Conservation (phyloP, 305 asterid species). For the Solanum hybrid region DNA sequence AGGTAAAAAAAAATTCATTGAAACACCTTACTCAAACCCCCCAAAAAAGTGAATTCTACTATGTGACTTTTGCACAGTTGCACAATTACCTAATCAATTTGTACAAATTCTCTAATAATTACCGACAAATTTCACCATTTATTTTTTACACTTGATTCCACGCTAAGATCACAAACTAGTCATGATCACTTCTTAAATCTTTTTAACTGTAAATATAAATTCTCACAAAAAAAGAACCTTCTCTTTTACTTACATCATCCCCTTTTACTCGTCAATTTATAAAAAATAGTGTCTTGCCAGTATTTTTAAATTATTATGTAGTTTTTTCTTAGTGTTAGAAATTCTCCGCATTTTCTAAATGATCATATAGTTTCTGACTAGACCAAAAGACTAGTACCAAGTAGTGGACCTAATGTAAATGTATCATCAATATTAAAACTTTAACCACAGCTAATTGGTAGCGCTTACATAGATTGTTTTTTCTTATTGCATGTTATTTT, state of each 20-base stretch:
- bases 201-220: neutral
- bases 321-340: neutral
- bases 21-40: neutral
- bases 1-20: neutral
- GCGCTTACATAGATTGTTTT: neutral
- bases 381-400: neutral
- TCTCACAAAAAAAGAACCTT: neutral
- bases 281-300: neutral
- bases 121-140: neutral
- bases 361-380: neutral
- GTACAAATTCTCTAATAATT: neutral
- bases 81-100: neutral
- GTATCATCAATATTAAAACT: neutral
- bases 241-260: neutral
- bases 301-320: neutral
- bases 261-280: neutral
- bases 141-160: neutral
- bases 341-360: neutral
- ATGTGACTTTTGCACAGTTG: neutral
- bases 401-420: neutral
- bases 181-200: neutral
- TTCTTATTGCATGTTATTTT: neutral
- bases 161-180: neutral
- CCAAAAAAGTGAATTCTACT: neutral
- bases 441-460: neutral